Evolutionary conservation across 352 stramenopile genomes (phyloP), one percentile per base, ranked within the genome.

Genomic region (Globisporangium canariense): DNA sequence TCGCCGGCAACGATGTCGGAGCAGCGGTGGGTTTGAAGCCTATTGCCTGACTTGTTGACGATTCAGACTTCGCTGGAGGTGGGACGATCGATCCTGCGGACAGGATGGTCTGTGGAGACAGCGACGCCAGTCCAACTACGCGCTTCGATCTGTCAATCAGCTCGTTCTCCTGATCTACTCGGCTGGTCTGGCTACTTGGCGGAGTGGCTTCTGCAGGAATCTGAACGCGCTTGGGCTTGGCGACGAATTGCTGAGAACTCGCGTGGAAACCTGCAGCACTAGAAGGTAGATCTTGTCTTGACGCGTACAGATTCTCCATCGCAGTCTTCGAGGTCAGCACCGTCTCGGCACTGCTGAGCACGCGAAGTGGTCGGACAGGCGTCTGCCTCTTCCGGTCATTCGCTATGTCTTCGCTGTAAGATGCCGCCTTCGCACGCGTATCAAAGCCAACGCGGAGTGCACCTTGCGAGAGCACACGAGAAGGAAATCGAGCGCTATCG

Each of bases 181-280:
- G 52, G 25, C 9, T 60, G 5, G 7, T 49, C 10, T 11, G 13
- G 20, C 38, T 46, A 7, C 62, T 58, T 32, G 67, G 58, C 16
- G 52, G 41, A 40, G 70, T 58, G 16, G 46, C 11, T 47, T 79
- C 72, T 9, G 55, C 51, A 59, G 60, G 34, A 56, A 64, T 62
- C 56, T 85, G 76, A 40, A 85, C 60, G 54, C 76, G 76, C 57
- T 81, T 75, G 18, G 71, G 70, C 58, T 75, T 81, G 14, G 28
- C 16, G 5, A 41, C 60, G 0, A 60, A 58, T 28, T 76, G 70
- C 25, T 76, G 70, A 6, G 57, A 36, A 32, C 69, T 81, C 14
- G 67, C 72, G 47, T 85, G 72, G 46, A 74, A 79, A 25, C 61
- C 62, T 22, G 71, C 65, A 38, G 38, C 30, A 6, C 46, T 75